Evolutionary conservation across 345 rosid species (phyloP), one percentile per base, ranked within the genome.

Genomic region (Physaria fendleri): DNA sequence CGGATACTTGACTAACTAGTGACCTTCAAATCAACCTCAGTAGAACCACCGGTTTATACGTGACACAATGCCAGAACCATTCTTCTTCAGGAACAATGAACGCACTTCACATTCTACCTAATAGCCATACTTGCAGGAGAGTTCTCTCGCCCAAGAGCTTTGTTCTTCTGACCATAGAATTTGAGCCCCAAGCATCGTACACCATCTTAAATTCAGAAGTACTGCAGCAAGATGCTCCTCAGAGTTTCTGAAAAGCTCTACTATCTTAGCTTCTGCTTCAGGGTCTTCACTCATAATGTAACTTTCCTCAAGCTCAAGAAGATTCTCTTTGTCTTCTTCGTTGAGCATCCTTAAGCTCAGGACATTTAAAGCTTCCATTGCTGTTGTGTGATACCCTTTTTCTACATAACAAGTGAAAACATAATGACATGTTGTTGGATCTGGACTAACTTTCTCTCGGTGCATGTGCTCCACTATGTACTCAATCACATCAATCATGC

Each of bases 351-450:
- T 71, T 74, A 84, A 51, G 37, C 88, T 76, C 46, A 88, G 58
- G 71, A 88, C 84, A 49, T 80, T 81, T 82, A 92, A 73, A 0
- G 97, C 97, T 78, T 86, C 93, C 22, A 79, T 4, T 6, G 86
- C 97, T 8, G 75, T 78, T 29, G 57, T 56, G 40, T 71, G 60
- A 66, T 69, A 79, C 35, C 78, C 78, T 9, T 56, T 29, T 14
- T 62, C 66, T 11, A 74, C 73, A 14, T 88, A 88, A 42, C 79
- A 64, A 17, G 58, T 24, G 73, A 81, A 86, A 38, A 82, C 94
- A 52, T 34, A 50, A 15, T 51, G 34, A 77, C 95, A 93, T 60
- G 95, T 84, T 8, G 84, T 42, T 49, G 89, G 74, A 61, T 89
- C 91, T 18, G 97, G 99, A 69, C 45, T 76, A 30, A 89, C 62